Evolutionary conservation across 2,329 filamentous ascomycete genomes (phyloP), one percentile per base, ranked within the genome.

Genomic region (Thyridium curvatum): DNA sequence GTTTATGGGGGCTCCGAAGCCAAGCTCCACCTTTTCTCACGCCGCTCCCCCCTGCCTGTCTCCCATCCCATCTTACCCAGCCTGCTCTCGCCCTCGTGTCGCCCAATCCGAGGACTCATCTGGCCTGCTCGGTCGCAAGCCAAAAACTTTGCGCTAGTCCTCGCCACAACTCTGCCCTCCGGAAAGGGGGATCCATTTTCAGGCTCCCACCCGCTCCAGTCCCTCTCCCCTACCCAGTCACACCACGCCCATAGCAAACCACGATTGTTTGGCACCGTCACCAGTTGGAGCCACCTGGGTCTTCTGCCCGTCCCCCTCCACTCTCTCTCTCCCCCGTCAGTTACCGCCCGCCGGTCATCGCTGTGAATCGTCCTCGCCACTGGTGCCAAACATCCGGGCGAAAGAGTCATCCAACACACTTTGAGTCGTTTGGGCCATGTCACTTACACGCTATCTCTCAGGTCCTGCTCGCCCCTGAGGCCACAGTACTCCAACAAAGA

Each of bases 271-370:
- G n/a, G n/a, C n/a, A n/a, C 32, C 28, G 34, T 37, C 17, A 52
- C 46, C 55, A 56, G 45, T 52, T 60, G 57, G 54, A 52, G 49
- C 54, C 58, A 60, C 54, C 53, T 60, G 55, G 21, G 21, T n/a
- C 21, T 26, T 26, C 21, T 38, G 46, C 40, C 41, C 42, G 31
- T 39, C 34, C 38, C 38, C 43, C 29, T 44, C 48, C 48, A 43
- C 46, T 38, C 34, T 41, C 43, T 42, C 37, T 43, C n/a, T n/a
- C n/a, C n/a, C n/a, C 32, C 46, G 39, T 50, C 45, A 49, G 47
- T 43, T 48, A 44, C 43, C 30, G 40, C 48, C 21, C 21, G 21
- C 21, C 21, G 21, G 21, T 26, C 6, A 26, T 26, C 21, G 21
- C 21, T 26, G 21, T 26, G 21, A 26, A 26, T 26, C 10, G 21